A percentile compares a stretch with the other conserved stretches of the same genome.
phyloP scores from a whole-genome alignment of 2,329 filamentous ascomycete species.

The Fusarium sp. region DNA sequence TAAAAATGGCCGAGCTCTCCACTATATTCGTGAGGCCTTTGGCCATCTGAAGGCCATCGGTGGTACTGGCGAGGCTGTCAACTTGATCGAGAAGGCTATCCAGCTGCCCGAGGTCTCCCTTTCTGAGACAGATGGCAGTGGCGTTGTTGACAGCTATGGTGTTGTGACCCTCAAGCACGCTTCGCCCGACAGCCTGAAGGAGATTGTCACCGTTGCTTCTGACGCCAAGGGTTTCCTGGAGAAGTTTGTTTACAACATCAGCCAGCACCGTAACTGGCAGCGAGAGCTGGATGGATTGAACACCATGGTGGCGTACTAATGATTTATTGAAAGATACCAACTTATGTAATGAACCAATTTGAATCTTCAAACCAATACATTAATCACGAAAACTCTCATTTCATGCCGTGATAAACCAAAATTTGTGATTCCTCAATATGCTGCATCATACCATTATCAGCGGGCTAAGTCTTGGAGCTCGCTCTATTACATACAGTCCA shows the following conservation, averaged over 20 bases:
- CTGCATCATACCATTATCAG: no score
- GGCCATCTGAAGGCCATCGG: conserved; percentile 85
- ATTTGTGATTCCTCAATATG: no score
- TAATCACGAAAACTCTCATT: neutral
- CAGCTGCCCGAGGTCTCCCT: conserved; percentile 57
- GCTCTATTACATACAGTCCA: no score
- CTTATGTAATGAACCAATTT: conserved; percentile 14
- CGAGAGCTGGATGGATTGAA: conserved; percentile 79
- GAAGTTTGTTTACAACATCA: conserved; percentile 76
- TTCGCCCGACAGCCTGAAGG: conserved; percentile 69
- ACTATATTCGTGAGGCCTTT: conserved; percentile 85
- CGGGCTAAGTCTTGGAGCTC: no score
- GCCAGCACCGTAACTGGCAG: conserved; percentile 79
- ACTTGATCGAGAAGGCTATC: conserved; percentile 67
- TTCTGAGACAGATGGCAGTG: conserved; percentile 54
- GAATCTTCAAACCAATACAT: neutral
- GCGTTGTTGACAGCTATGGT: conserved; percentile 76
- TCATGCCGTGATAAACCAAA: neutral
- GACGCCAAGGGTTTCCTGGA: conserved; percentile 77
- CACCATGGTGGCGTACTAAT: conserved; percentile 75
- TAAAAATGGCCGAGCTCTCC: conserved; percentile 77
- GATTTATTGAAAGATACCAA: conserved; percentile 11
- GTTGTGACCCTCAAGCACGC: conserved; percentile 75
- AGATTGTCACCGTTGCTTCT: conserved; percentile 73
- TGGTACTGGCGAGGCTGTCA: conserved; percentile 78